Percentiles rank a stretch among this genome's conserved stretches.
Conservation (phyloP, 2,329 filamentous ascomycete species). For the Diaporthe sp. region DNA sequence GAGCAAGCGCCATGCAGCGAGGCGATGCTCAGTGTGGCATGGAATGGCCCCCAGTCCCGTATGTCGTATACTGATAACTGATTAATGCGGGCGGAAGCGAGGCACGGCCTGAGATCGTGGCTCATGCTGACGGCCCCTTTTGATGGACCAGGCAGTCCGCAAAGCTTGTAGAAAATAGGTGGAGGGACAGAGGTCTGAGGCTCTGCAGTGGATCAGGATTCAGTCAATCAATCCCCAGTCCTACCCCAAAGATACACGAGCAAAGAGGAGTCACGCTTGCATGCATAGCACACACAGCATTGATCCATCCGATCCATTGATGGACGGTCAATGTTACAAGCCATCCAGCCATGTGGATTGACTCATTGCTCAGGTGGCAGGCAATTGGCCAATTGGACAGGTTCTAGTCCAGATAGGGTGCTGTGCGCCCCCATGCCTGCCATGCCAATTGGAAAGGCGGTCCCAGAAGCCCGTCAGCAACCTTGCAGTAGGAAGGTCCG, state of each 20-base stretch:
- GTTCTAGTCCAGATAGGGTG: not conserved
- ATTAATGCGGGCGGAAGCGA: too few relatives aligned
- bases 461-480: conserved; percentile 23
- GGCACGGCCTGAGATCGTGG: not conserved
- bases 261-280: conserved; percentile 18
- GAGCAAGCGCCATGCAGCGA: not conserved
- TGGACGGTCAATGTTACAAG: conserved; percentile 12
- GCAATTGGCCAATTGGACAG: conserved; percentile 20
- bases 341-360: conserved; percentile 21
- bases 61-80: not conserved
- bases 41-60: not conserved
- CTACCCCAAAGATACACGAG: not conserved
- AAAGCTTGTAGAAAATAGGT: not conserved
- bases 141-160: not conserved
- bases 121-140: not conserved
- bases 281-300: not conserved
- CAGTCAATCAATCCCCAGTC: not conserved
- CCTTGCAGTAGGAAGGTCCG: conserved; percentile 16
- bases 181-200: not conserved
- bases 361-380: conserved; percentile 26
- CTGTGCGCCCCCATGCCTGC: too few relatives aligned
- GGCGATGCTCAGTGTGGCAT: not conserved
- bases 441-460: conserved; percentile 19
- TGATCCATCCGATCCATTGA: conserved; percentile 4
- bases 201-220: conserved; percentile 22